Conservation (phyloP, 2,329 filamentous ascomycete genomes). For the Colletotrichum limetticola region DNA sequence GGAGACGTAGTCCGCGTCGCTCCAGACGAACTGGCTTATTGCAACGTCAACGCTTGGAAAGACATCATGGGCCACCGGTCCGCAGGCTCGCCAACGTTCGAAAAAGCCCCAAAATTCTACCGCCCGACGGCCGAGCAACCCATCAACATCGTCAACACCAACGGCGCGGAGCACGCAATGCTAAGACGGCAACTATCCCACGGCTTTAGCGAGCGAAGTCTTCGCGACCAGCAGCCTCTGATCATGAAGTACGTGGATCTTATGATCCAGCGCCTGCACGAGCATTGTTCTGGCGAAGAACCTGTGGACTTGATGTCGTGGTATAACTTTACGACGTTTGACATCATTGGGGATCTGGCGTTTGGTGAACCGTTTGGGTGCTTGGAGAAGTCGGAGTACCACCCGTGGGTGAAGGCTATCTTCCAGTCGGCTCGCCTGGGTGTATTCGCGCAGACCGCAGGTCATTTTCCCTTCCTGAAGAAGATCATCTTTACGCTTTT, state of each 20-base stretch:
- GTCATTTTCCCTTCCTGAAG: conserved; percentile 7
- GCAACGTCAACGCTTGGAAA: conserved; percentile 23
- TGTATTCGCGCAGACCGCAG: neutral
- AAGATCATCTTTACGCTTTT: neutral
- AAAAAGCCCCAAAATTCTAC: conserved; percentile 17
- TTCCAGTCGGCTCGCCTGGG: conserved; percentile 9
- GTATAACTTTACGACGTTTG: conserved; percentile 19
- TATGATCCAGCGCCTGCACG: conserved; percentile 24
- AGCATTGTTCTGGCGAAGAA: neutral
- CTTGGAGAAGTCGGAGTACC: conserved; percentile 28
- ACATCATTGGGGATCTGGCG: conserved; percentile 15
- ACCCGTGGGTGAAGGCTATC: conserved; percentile 22
- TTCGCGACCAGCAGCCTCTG: conserved; percentile 44
- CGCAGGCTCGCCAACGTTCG: conserved; percentile 13
- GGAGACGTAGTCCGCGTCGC: conserved; percentile 37
- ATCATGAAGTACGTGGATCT: conserved; percentile 38
- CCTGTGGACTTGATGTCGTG: conserved; percentile 33
- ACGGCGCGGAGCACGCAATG: conserved; percentile 34
- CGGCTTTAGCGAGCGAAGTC: conserved; percentile 43
- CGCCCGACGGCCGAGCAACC: neutral
- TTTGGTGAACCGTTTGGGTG: conserved; percentile 36
- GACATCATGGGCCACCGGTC: conserved; percentile 34
- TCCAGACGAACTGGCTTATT: conserved; percentile 36
- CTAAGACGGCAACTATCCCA: conserved; percentile 39
- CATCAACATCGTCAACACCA: conserved; percentile 31